Evolutionary conservation across 768 basidiomycete species (phyloP), one percentile per base, ranked within the genome.

Genomic region (Lactarius sp.): DNA sequence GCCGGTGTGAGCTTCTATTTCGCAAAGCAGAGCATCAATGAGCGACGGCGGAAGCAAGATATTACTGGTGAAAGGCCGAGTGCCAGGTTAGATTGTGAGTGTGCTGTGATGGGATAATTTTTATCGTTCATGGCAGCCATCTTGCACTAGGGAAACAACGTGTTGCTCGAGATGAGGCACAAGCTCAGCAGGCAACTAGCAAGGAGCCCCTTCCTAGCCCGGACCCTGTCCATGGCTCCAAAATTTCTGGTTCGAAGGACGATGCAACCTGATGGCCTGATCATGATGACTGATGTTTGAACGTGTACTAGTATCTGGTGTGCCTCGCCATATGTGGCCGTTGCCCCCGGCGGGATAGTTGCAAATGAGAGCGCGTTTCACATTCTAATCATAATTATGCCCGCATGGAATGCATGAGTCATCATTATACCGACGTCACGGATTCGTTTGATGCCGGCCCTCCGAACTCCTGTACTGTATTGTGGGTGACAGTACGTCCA

Each of bases 1-100:
- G 77, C 76, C 0, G 75, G 74, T 4, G 73, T 72, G 47, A 76
- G 76, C 53, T 77, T 75, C 66, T 74, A 74, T 66, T 77, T 64
- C 57, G 76, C 77, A 12, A 75, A 74, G 57, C 70, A 73, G 61
- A 69, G 66, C 54, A 75, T 78, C 68, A 71, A 76, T 67, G 73
- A 73, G n/a, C 70, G 77, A 34, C 64, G 77, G 37, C 69, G 68
- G 60, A 62, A 68, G 41, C 76, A 77, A 62, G 72, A 72, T 27
- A 66, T 66, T 31, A 51, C 64, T 12, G 77, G 76, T 12, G 66
- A 68, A 22, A 69, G 76, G 59, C 71, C 75, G 33, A 70, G 71
- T 50, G 74, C 75, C 65, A 75, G 72, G 55, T 67, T 73, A 20
- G 70, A 76, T 55, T 74, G 76, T 76, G 36, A 62, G 72, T 69